Evolutionary conservation across 2,329 filamentous ascomycete species (phyloP), one percentile per base, ranked within the genome.

Genomic region (Arachnopeziza araneosa): DNA sequence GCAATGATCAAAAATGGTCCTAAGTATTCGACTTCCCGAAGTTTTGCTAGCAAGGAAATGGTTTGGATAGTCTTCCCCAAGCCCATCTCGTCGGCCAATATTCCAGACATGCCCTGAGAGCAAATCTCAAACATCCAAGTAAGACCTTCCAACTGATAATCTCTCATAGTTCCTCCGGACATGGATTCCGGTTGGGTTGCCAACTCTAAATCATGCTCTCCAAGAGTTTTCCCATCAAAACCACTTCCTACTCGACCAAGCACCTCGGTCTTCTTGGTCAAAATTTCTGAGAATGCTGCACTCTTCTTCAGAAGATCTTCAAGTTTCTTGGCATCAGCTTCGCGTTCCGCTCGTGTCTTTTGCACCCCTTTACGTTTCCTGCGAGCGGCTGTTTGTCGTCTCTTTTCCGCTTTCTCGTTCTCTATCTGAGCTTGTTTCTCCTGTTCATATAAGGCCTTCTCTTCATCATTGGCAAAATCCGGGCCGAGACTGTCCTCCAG

Each of bases 1-100:
- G 93, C 92, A 7, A 95, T 88, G 57, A 99, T 91, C 23, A 99
- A 76, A 70, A 97, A 96, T 0, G 95, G 95, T 0, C 95, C 95
- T 1, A 83, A 77, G 56, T 95, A 92, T 7, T 87, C 83, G 54
- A 93, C 91, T 69, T 98, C 93, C 66, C 93, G 86, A 17, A 98
- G 78, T 62, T 96, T 86, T 0, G 93, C 93, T 22, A 83, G 75
- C 0, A 83, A 68, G 0, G 80, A 77, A 10, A 85, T 74, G 0
- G 80, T 77, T 1, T 80, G 79, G 7, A 84, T 72, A 0, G 82
- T 79, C 64, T 86, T 86, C 0, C 83, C 83, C 73, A 85, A 77
- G 0, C 83, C 83, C 82, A 85, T 85, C 60, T 85, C 82, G 65
- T 86, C 83, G 0, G 82, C 82, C 1, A 85, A 65, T n/a, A 86